Conservation (phyloP, 176 grass and related monocot species). For the Eleusine indica region DNA sequence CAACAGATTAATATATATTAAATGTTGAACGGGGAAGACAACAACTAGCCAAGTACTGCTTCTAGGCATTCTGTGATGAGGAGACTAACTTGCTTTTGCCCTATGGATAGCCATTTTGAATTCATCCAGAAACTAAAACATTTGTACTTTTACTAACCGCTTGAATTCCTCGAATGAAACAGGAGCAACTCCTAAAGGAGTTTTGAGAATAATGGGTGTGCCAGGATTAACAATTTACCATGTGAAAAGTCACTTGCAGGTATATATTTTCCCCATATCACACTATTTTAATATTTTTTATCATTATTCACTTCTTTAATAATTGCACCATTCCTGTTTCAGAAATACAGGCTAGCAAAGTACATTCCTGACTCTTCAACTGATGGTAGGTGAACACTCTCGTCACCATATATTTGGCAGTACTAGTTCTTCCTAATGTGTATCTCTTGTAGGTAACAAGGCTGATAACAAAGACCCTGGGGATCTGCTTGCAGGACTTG, state of each 20-base stretch:
- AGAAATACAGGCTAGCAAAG: constrained; percentile 98
- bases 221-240: constrained; percentile 91
- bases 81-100: neutral
- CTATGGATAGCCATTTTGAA: neutral
- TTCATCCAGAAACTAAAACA: neutral
- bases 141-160: constrained; percentile 31
- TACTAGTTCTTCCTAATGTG: constrained; percentile 36
- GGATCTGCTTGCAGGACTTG: constrained; percentile 61
- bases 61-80: neutral
- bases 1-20: neutral
- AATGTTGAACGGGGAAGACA: neutral
- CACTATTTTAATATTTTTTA: constrained; percentile 19
- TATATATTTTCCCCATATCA: constrained; percentile 41
- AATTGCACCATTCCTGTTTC: constrained; percentile 16
- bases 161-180: constrained; percentile 35
- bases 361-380: constrained; percentile 80
- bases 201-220: constrained; percentile 88
- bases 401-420: constrained; percentile 1
- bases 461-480: constrained; percentile 79
- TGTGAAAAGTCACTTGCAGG: constrained; percentile 99
- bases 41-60: neutral
- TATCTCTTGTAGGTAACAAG: constrained; percentile 55
- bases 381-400: constrained; percentile 65
- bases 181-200: constrained; percentile 98
- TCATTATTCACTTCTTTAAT: constrained; percentile 28